phyloP scores from a whole-genome alignment of 2,329 filamentous ascomycete genomes.

The Pestalotiopsis sp. region DNA sequence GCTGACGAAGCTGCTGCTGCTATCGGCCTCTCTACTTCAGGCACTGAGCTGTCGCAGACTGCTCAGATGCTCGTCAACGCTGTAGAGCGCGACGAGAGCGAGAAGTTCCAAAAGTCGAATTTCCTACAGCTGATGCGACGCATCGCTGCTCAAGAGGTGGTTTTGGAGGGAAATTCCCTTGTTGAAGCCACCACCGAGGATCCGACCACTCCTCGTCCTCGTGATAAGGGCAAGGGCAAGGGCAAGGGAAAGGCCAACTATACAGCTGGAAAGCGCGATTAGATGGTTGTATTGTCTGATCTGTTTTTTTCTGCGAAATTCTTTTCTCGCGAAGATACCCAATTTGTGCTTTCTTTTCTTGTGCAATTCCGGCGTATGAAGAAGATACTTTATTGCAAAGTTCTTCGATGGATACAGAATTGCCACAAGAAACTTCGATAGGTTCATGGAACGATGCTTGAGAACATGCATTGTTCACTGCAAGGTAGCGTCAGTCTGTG shows the following conservation, averaged over 20 bases:
- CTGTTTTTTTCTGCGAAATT: neutral
- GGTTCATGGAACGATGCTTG: too few relatives aligned
- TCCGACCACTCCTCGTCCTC: neutral
- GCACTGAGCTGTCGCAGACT: slow-evolving; percentile 66
- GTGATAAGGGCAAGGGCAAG: slow-evolving; percentile 3
- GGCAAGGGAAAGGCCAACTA: neutral
- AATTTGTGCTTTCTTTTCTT: neutral
- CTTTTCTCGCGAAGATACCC: neutral
- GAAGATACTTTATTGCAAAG: too few relatives aligned
- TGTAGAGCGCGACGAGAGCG: slow-evolving; percentile 67
- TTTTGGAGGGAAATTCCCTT: slow-evolving; percentile 71
- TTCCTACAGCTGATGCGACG: slow-evolving; percentile 79
- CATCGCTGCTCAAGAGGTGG: slow-evolving; percentile 72
- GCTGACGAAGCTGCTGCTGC: neutral
- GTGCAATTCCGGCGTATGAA: too few relatives aligned
- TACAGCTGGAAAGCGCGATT: neutral
- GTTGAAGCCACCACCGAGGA: slow-evolving; percentile 39
- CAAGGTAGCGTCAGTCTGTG: too few relatives aligned
- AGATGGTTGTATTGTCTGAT: neutral
- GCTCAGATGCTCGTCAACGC: slow-evolving; percentile 72
- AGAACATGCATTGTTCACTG: too few relatives aligned
- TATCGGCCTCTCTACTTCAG: slow-evolving; percentile 43
- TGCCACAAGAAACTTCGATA: too few relatives aligned
- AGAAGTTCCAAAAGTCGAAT: slow-evolving; percentile 78
- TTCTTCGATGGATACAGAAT: too few relatives aligned